A percentile compares a stretch with the other conserved stretches of the same genome.
These are phyloP conservation scores for Phytophthora hybrid DNA, from an alignment of 352 stramenopile genomes.

Conservation along the genomic window DNA sequence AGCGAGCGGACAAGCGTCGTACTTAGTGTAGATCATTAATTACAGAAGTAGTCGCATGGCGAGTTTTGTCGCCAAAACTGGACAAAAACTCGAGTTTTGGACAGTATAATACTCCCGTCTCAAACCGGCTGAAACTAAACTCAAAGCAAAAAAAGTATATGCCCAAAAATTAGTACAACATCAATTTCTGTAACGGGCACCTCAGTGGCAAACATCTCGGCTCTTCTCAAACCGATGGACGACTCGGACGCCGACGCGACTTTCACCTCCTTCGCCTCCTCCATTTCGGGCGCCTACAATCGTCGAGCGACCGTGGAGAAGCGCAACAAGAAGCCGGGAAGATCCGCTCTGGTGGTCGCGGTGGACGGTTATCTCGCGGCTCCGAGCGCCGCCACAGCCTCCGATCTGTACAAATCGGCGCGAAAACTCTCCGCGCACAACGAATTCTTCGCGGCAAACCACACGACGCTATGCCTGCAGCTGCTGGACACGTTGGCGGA, in stretches of 20 bases:
- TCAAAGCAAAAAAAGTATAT: background rate
- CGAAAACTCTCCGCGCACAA: conserved; percentile 50
- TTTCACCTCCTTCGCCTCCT: conserved; percentile 47
- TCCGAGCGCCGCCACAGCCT: conserved; percentile 40
- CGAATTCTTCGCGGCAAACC: conserved; percentile 55
- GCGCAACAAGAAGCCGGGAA: conserved; percentile 27
- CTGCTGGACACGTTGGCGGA: conserved; percentile 71
- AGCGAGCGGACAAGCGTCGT: too few relatives aligned
- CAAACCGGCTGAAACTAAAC: background rate
- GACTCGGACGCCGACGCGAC: conserved; percentile 50
- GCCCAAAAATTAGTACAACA: too few relatives aligned
- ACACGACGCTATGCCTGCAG: conserved; percentile 54
- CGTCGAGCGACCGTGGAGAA: conserved; percentile 27
- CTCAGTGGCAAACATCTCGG: background rate
- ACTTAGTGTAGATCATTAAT: too few relatives aligned
- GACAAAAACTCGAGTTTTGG: too few relatives aligned
- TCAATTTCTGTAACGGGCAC: too few relatives aligned
- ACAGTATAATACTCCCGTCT: too few relatives aligned
- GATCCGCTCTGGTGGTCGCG: conserved; percentile 46
- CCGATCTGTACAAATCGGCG: conserved; percentile 53
- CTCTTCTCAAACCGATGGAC: conserved; percentile 61
- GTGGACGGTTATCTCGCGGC: conserved; percentile 51
- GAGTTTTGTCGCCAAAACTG: too few relatives aligned
- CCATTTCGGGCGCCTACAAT: conserved; percentile 20
- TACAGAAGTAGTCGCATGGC: too few relatives aligned